Evolutionary conservation across 148 eudicot species (phyloP).

Genomic region (Arctostaphylos glauca): DNA sequence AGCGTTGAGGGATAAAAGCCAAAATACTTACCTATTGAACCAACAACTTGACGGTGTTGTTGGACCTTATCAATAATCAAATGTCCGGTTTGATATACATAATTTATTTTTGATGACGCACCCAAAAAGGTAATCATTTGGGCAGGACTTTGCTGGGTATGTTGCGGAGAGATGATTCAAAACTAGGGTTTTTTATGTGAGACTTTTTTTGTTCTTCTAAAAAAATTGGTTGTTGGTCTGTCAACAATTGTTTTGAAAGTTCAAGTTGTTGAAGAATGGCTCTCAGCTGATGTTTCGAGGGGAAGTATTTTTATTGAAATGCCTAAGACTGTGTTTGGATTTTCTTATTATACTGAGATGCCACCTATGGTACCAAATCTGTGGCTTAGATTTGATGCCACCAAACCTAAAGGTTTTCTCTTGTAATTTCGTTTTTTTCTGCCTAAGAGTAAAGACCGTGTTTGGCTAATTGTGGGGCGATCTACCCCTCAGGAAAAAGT

Average conservation of each 20-base stretch:
- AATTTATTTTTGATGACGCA: neutral
- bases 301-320: no score
- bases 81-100: neutral
- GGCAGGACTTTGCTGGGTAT: neutral
- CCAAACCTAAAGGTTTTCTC: neutral
- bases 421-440: neutral
- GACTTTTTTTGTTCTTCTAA: neutral
- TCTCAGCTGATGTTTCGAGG: neutral
- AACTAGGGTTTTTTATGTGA: neutral
- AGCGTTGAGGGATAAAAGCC: no score
- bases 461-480: neutral
- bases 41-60: neutral
- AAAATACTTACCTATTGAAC: no score
- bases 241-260: neutral
- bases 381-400: neutral
- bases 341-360: neutral
- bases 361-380: neutral
- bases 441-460: neutral
- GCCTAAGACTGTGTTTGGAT: no score
- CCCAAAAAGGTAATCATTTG: neutral
- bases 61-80: neutral
- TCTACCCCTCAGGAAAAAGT: neutral
- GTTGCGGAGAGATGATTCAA: neutral
- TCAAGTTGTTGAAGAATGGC: neutral
- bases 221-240: neutral